These are phyloP conservation scores for Coniophora puteana DNA, from an alignment of 1,284 basidiomycete genomes.

Conservation along the genomic window DNA sequence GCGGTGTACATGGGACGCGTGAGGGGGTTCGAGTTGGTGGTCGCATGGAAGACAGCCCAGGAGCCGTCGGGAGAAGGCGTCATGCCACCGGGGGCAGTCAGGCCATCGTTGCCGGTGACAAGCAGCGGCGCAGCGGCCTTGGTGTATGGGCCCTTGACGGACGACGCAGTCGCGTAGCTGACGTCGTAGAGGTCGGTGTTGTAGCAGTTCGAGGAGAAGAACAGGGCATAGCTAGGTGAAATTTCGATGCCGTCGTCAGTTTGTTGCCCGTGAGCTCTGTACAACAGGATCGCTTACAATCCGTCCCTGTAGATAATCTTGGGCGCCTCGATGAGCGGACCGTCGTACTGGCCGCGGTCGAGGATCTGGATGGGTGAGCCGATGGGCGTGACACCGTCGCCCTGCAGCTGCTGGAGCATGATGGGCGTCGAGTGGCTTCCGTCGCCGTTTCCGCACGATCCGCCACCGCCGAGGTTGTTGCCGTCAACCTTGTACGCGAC, in stretches of 20 bases:
- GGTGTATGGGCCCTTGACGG: conserved; percentile 19
- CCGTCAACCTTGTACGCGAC: conserved; percentile 22
- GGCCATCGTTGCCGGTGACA: conserved; percentile 14
- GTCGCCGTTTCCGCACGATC: conserved; percentile 16
- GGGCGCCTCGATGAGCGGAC: conserved; percentile 21
- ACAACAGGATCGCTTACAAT: conserved; percentile 4
- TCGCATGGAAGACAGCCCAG: conserved; percentile 15
- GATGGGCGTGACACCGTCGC: conserved; percentile 12
- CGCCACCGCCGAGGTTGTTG: conserved; percentile 17
- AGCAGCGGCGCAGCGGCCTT: conserved; percentile 14
- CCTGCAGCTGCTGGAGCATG: conserved; percentile 16
- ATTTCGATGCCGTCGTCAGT: background rate
- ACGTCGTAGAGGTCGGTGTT: conserved; percentile 17
- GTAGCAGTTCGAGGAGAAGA: conserved; percentile 20
- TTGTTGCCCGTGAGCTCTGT: background rate
- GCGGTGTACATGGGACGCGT: conserved; percentile 13
- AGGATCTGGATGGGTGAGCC: conserved; percentile 16
- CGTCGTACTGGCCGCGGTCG: conserved; percentile 14
- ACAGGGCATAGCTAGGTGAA: conserved; percentile 14
- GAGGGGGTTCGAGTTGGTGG: conserved; percentile 9
- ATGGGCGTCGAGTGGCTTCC: conserved; percentile 17
- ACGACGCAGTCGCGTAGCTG: conserved; percentile 17
- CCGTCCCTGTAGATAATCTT: conserved; percentile 11
- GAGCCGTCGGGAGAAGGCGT: conserved; percentile 8
- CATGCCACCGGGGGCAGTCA: conserved; percentile 15